Evolutionary conservation across 2,329 filamentous ascomycete species (phyloP), one percentile per base, ranked within the genome.

Genomic region (Shiraia bambusicola): DNA sequence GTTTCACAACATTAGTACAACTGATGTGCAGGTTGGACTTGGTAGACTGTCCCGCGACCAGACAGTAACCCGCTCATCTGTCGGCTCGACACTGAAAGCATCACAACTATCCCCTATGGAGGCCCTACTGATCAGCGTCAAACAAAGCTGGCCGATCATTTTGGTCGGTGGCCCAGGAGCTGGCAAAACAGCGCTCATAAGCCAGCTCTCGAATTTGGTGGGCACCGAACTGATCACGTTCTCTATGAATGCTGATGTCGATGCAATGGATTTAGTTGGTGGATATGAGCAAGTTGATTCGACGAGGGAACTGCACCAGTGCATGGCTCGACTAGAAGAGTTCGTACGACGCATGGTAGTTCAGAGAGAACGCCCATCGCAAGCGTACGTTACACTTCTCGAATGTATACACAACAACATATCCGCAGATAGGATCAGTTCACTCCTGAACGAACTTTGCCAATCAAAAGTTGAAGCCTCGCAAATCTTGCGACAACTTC

Each of bases 241-340:
- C 57, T 84, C 91, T 1, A 82, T 98, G 71, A 98, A 95, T 63
- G 86, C 91, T 6, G 94, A 98, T 58, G 87, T 95, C 31, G 93
- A 98, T 66, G 91, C 92, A 1, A 95, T 95, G 83, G 93, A 98
- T 69, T 81, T 98, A 41, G 88, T 98, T 42, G 93, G 93, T 59
- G 93, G 93, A 0, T 98, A 95, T 62, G 93, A 98, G 66, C 93
- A 98, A 69, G 84, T 88, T 13, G 93, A 98, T 63, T 83, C 88
- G 15, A 77, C 86, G 37, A 80, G 92, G 40, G 81, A 87, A 47
- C 74, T 88, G 4, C 83, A 86, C 39, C 73, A 75, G n/a, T 75
- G 81, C 50, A 61, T 85, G 6, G 66, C 73, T 17, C 72, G 79
- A 34, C 61, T 87, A 10, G 71, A 73, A 10, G 59, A 71, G 5